Base-by-base conservation (phyloP, 2,329 filamentous ascomycete species). In the Clonostachys byssicola region DNA sequence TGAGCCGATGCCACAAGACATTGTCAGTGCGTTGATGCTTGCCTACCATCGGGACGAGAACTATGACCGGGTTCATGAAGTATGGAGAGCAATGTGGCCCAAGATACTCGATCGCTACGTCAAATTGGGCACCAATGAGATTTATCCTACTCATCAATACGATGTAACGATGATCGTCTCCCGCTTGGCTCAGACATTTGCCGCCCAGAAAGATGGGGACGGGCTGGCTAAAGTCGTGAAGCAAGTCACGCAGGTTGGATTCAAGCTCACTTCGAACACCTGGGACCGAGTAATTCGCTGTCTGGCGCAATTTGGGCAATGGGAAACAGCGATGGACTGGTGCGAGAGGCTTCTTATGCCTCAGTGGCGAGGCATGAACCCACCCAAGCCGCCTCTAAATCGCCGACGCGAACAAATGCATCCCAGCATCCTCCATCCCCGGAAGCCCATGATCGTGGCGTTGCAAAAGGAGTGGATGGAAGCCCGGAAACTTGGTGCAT, bases 291-390 rank as follows among this genome's bases (percentile, higher is more conserved):
- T 88, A 53, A 77, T 96, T 47, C 81, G 86, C 56, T 66, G 76
- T 44, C 80, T 96, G 30, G 80, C 83, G 20, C 70, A 74, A 13
- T 73, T 82, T 46, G 75, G 77, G 42, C 73, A 77, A 42, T 77
- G 78, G 56, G 67, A 80, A 43, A 74, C 85, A 17, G 91, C 91
- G 36, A 95, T 94, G 66, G 61, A 70, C 18, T 67, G 85, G 45
- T 92, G 88, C 60, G 92, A 97, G 68, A 68, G 74, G 23, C 80
- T 82, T 50, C 83, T 97, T 47, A 95, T 96, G 79, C 76, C 80
- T 2, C 74, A 80, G 34, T 96, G 91, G 79, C 78, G 80, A 12
- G 89, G 90, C 20, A 39, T 18, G 36, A 39, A 39, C 36, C 36
- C 36, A 18, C 7, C 14, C 36, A 39, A 39, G 36, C 36, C 50